A percentile compares a stretch with the other conserved stretches of the same genome.
These are phyloP conservation scores for Citrus sp. DNA, from an alignment of 345 rosid species.

Conservation along the genomic window DNA sequence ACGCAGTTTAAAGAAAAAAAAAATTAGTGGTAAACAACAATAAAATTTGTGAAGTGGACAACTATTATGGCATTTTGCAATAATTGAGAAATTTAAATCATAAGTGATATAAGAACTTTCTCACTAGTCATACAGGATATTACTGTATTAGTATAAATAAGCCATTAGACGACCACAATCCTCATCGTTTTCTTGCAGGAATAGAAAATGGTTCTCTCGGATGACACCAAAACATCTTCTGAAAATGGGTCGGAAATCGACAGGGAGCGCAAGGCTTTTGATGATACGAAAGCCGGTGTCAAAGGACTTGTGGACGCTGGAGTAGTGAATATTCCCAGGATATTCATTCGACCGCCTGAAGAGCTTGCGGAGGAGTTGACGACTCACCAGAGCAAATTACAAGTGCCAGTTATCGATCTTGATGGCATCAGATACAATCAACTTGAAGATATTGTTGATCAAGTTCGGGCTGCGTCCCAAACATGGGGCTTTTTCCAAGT, in stretches of 20 bases:
- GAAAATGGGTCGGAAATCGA: neutral
- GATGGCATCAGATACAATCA: neutral
- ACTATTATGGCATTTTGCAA: no score
- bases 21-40: no score
- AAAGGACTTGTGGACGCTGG: slow-evolving; percentile 22
- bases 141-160: no score
- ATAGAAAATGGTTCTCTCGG: neutral
- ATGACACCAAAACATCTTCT: neutral
- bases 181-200: neutral
- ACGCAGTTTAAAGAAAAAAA: no score
- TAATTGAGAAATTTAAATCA: no score
- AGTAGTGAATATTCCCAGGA: slow-evolving; percentile 14
- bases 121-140: no score
- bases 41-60: no score
- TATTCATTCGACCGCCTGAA: slow-evolving; percentile 4
- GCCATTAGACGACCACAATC: no score
- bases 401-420: slow-evolving; percentile 16
- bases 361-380: slow-evolving; percentile 1
- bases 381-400: neutral
- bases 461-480: slow-evolving; percentile 29
- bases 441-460: slow-evolving; percentile 18
- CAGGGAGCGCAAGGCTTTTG: slow-evolving; percentile 15
- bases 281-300: slow-evolving; percentile 18
- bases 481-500: slow-evolving; percentile 46
- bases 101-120: no score